A percentile compares a stretch with the other conserved stretches of the same genome.
Evolutionary conservation across 2,329 filamentous ascomycete species (phyloP).

Genomic region (Diplodia seriata): DNA sequence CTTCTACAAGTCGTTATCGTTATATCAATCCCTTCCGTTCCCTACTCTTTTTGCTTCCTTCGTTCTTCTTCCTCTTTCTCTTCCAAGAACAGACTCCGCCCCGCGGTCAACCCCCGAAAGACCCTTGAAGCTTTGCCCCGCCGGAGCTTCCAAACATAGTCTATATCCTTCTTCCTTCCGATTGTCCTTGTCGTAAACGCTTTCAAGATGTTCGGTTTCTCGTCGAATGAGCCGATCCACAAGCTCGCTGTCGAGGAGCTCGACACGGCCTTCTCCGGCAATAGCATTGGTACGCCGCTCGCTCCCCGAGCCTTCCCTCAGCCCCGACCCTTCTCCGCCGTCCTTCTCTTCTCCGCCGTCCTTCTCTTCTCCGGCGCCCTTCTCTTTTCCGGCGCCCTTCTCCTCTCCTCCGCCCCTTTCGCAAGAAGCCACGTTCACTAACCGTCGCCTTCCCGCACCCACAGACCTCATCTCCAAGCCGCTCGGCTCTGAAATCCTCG

Average conservation of each 20-base stretch:
- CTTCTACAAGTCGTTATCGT: not conserved
- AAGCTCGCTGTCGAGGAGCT: constrained; percentile 20
- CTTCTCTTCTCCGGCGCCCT: not conserved
- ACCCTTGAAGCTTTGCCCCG: too few species aligned
- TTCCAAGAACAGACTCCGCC: not conserved
- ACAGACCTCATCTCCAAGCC: constrained; percentile 61
- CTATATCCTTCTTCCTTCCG: not conserved
- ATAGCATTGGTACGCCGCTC: constrained; percentile 22
- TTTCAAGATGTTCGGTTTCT: constrained; percentile 28
- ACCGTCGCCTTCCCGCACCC: not conserved
- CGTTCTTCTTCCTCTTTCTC: not conserved
- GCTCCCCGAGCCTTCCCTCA: not conserved
- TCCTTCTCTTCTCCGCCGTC: not conserved
- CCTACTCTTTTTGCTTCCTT: not conserved
- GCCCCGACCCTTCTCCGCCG: not conserved
- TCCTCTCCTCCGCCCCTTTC: not conserved
- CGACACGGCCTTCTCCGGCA: constrained; percentile 29
- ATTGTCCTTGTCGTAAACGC: not conserved
- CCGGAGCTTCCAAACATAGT: too few species aligned
- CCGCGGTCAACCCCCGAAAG: too few species aligned
- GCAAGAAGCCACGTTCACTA: not conserved
- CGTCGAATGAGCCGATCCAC: constrained; percentile 11
- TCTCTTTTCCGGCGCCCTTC: not conserved
- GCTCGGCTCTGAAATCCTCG: constrained; percentile 60
- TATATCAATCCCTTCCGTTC: not conserved